Evolutionary conservation across 2,329 filamentous ascomycete species (phyloP).

Genomic region (Cytospora piceae): DNA sequence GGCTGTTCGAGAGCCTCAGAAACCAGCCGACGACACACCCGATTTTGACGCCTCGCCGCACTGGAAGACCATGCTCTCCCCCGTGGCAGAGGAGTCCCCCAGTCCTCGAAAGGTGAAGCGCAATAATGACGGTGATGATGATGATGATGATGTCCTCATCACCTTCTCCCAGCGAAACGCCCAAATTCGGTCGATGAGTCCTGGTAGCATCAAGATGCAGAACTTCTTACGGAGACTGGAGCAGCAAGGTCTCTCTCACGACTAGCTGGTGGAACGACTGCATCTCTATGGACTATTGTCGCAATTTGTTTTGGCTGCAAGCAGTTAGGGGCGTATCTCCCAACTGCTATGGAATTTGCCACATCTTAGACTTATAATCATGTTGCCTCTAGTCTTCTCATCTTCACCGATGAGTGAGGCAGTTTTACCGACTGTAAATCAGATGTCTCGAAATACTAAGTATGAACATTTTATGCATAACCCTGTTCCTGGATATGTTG

Average conservation of each 20-base stretch:
- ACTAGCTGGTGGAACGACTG: constrained; percentile 22
- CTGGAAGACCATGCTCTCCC: constrained; percentile 28
- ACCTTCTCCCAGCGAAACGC: constrained; percentile 11
- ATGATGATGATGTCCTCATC: constrained; percentile 10
- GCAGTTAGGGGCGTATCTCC: neutral
- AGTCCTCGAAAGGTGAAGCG: constrained; percentile 22
- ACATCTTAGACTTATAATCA: constrained; percentile 21
- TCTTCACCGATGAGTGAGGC: constrained; percentile 25
- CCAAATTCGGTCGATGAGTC: constrained; percentile 18
- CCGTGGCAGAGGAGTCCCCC: constrained; percentile 28
- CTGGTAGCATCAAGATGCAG: constrained; percentile 29
- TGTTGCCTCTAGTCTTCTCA: constrained; percentile 22
- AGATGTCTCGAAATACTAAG: constrained; percentile 23
- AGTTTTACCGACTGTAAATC: constrained; percentile 6
- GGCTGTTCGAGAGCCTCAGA: constrained; percentile 15
- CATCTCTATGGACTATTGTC: constrained; percentile 18
- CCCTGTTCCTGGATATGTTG: neutral
- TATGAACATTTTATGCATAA: constrained; percentile 4
- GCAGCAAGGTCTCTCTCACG: constrained; percentile 28
- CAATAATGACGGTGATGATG: neutral
- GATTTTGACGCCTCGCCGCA: constrained; percentile 12
- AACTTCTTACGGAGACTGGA: constrained; percentile 29
- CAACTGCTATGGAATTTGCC: constrained; percentile 6
- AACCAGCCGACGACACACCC: constrained; percentile 6
- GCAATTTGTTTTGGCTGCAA: constrained; percentile 7